Evolutionary conservation across 192 early-diverging fungal species (phyloP).

Genomic region (Paraglomus brasilianum): DNA sequence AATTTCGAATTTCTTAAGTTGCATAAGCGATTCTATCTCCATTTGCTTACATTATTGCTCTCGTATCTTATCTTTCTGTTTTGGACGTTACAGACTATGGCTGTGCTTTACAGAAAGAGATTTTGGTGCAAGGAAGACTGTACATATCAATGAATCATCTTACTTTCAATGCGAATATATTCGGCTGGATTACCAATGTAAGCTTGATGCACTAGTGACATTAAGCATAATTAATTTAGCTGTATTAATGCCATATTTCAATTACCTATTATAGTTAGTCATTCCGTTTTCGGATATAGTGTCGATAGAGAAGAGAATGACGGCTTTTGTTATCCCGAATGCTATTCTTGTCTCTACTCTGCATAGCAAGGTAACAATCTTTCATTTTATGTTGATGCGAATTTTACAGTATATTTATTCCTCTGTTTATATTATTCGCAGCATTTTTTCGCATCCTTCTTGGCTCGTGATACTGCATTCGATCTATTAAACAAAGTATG

Average conservation of each 20-base stretch:
- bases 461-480: slow-evolving; percentile 77
- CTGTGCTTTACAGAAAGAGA: slow-evolving; percentile 88
- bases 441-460: slow-evolving; percentile 84
- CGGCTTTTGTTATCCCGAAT: slow-evolving; percentile 84
- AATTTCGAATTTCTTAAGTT: not conserved
- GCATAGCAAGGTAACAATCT: slow-evolving; percentile 49
- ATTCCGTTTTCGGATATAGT: slow-evolving; percentile 77
- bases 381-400: not conserved
- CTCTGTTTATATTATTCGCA: slow-evolving; percentile 15
- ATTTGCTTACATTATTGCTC: not conserved
- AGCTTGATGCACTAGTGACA: slow-evolving; percentile 9
- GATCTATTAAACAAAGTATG: slow-evolving; percentile 71
- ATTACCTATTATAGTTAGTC: slow-evolving; percentile 46
- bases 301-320: slow-evolving; percentile 81
- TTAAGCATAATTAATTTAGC: not conserved
- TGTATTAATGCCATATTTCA: not conserved
- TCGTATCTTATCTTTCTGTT: not conserved
- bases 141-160: slow-evolving; percentile 79
- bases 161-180: slow-evolving; percentile 87
- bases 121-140: slow-evolving; percentile 81
- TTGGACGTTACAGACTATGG: slow-evolving; percentile 67
- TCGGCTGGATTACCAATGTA: slow-evolving; percentile 85
- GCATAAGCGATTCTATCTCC: not conserved
- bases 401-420: not conserved
- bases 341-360: slow-evolving; percentile 80